Conservation (phyloP, 768 basidiomycete species). For the Daedalea quercina region DNA sequence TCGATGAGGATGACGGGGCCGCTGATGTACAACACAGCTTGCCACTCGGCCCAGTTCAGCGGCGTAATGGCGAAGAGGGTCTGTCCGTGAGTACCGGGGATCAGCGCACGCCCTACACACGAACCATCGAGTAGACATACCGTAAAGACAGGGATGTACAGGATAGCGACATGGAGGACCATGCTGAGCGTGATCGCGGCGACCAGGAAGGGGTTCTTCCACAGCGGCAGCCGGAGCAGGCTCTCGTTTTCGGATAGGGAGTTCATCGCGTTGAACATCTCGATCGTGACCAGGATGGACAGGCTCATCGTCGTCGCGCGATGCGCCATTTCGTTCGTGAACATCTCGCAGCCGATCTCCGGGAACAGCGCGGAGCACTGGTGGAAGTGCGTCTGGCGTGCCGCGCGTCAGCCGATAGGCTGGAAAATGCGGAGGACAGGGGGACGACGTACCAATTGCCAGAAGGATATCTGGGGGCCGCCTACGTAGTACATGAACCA, state of each 20-base stretch:
- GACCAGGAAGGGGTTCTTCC: constrained; percentile 93
- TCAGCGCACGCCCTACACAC: not conserved
- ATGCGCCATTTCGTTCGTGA: constrained; percentile 79
- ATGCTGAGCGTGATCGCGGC: constrained; percentile 87
- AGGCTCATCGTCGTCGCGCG: constrained; percentile 94
- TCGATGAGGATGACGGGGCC: constrained; percentile 87
- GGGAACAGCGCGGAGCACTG: constrained; percentile 80
- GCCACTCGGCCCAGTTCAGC: constrained; percentile 93
- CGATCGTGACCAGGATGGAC: constrained; percentile 91
- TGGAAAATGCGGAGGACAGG: not conserved
- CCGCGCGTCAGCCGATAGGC: not conserved
- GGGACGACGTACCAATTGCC: constrained; percentile 70
- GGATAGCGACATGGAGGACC: constrained; percentile 87
- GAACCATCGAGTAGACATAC: constrained; percentile 35
- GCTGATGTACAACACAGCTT: constrained; percentile 83
- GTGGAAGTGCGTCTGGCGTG: constrained; percentile 89
- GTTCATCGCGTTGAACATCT: constrained; percentile 99
- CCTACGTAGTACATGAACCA: constrained; percentile 92
- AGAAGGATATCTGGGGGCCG: constrained; percentile 90
- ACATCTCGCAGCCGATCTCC: constrained; percentile 93
- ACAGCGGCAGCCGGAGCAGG: constrained; percentile 78
- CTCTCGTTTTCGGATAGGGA: constrained; percentile 97
- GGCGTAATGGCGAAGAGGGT: constrained; percentile 88
- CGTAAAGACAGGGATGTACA: constrained; percentile 96
- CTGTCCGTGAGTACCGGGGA: constrained; percentile 28